Conservation (phyloP, 2,329 filamentous ascomycete genomes). For the Didymella segeticola region DNA sequence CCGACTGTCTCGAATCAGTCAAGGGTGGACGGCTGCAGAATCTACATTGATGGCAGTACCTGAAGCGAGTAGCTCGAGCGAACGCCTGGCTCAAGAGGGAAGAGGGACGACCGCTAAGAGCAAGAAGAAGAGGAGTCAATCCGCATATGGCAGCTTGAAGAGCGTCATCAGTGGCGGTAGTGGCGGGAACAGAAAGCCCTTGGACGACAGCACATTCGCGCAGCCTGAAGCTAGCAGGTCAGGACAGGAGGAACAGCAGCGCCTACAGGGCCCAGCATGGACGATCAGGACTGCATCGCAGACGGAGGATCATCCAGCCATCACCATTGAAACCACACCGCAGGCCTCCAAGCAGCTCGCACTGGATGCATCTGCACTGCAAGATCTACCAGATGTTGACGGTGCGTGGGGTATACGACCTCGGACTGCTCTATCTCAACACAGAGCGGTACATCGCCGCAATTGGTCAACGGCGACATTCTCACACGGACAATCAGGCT, state of each 20-base stretch:
- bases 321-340: constrained; percentile 41
- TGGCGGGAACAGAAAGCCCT: constrained; percentile 37
- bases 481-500: constrained; percentile 7
- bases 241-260: constrained; percentile 16
- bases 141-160: constrained; percentile 49
- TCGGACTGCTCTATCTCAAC: constrained; percentile 20
- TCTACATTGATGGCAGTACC: constrained; percentile 55
- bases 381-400: constrained; percentile 25
- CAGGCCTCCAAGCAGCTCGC: constrained; percentile 47
- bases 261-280: constrained; percentile 35
- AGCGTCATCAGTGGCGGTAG: constrained; percentile 48
- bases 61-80: constrained; percentile 56
- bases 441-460: constrained; percentile 28
- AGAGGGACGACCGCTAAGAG: constrained; percentile 22
- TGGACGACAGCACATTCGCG: constrained; percentile 29
- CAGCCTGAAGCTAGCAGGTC: constrained; percentile 26
- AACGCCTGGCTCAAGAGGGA: constrained; percentile 45
- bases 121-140: constrained; percentile 43
- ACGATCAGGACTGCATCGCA: constrained; percentile 34
- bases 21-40: constrained; percentile 45
- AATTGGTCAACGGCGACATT: constrained; percentile 32
- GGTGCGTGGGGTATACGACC: constrained; percentile 17
- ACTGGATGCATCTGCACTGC: constrained; percentile 40
- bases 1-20: constrained; percentile 39
- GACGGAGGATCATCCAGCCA: constrained; percentile 38